Evolutionary conservation across 768 basidiomycete species (phyloP).

Genomic region (Phanerochaete sordida): DNA sequence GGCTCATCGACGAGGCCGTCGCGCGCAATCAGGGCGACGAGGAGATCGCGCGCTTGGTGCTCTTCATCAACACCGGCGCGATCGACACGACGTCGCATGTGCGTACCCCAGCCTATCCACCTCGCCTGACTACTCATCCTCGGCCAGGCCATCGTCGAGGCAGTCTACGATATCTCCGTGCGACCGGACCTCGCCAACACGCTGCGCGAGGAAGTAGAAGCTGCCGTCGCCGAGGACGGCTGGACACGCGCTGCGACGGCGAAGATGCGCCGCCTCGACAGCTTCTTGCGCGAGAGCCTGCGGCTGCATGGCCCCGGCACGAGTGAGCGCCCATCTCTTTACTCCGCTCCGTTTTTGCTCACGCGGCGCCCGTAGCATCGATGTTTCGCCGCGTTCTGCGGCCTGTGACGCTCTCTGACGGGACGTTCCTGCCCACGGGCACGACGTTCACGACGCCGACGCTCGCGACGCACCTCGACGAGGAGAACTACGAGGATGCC

Average conservation of each 20-base stretch:
- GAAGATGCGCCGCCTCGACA: conserved; percentile 32
- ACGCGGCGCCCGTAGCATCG: conserved; percentile 15
- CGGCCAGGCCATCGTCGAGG: conserved; percentile 3
- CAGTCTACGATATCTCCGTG: conserved; percentile 26
- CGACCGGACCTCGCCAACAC: conserved; percentile 24
- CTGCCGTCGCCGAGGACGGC: conserved; percentile 18
- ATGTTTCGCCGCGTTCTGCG: conserved; percentile 26
- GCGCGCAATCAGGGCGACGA: background rate
- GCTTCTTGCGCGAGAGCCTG: conserved; percentile 30
- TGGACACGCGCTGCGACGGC: conserved; percentile 26
- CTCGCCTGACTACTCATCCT: background rate
- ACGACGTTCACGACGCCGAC: conserved; percentile 30
- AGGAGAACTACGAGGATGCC: conserved; percentile 28
- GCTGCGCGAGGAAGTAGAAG: conserved; percentile 30
- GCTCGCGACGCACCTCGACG: conserved; percentile 27
- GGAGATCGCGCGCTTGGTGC: background rate
- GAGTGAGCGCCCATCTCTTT: conserved; percentile 14
- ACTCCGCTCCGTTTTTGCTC: background rate
- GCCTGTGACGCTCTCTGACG: conserved; percentile 41
- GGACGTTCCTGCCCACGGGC: conserved; percentile 37
- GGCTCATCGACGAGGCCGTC: conserved; percentile 15
- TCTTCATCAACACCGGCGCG: conserved; percentile 20
- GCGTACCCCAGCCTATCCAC: too few relatives aligned
- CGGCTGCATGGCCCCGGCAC: conserved; percentile 20
- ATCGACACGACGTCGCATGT: conserved; percentile 17